These are phyloP conservation scores for Croton setiger DNA, from an alignment of 441 rosid species.

Conservation along the genomic window DNA sequence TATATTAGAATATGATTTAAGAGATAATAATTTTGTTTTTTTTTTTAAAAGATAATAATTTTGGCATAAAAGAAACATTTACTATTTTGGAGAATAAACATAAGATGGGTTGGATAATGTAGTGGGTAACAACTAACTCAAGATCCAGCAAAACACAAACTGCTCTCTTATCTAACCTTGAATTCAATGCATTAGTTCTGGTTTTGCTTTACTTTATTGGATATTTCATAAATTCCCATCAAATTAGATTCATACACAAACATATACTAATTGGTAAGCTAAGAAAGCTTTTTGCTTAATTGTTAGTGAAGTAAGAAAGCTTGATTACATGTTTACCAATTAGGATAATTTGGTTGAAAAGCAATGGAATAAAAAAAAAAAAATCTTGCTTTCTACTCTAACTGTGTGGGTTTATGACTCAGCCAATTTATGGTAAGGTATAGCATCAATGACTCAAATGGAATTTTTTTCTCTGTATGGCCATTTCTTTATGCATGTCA, in stretches of 20 bases:
- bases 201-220: background rate
- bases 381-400: background rate
- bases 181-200: slow-evolving; percentile 14
- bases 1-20: no score
- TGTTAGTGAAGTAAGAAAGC: no score
- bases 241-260: background rate
- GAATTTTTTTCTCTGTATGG: background rate
- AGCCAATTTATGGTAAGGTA: background rate
- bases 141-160: slow-evolving; percentile 14
- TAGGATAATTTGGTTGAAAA: no score
- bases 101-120: background rate
- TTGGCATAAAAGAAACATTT: no score
- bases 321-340: no score
- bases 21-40: no score
- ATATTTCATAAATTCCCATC: background rate
- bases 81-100: no score
- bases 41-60: no score
- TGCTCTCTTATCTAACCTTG: slow-evolving; percentile 3
- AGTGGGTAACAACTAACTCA: slow-evolving; percentile 1
- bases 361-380: no score
- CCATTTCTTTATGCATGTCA: background rate
- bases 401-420: background rate
- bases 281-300: no score
- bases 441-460: background rate
- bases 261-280: background rate